Evolutionary conservation across 2,329 filamentous ascomycete genomes (phyloP), one percentile per base, ranked within the genome.

Genomic region (Trichoderma atroviride): DNA sequence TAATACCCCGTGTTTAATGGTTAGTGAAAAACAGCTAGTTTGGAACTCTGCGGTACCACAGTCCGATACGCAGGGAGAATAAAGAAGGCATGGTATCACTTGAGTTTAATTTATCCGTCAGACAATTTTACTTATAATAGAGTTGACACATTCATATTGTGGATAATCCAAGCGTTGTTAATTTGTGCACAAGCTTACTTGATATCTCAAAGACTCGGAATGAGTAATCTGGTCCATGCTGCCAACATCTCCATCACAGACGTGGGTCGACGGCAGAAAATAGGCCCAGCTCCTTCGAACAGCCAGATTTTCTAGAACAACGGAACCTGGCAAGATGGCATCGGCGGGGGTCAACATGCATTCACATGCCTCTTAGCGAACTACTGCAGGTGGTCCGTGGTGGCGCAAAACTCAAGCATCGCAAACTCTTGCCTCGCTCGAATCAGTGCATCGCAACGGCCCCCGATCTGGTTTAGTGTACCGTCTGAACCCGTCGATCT

Each of bases 391-490:
- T n/a, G 53, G 35, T 29, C 57, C 13, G 63, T 22, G 22, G 63
- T 50, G 35, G 37, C 37, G 29, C 29, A 66, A 29, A 53, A 27
- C 27, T 47, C 19, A 27, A 24, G n/a, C 27, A 37, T 66, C 63
- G 63, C 63, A 58, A 66, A 66, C 63, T 58, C 63, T 58, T 66
- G 63, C 63, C 50, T 57, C 37, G 19, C 33, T 27, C 29, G 35
- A 56, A 19, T 47, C 52, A 65, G 62, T 13, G 24, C 52, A 19
- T 40, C 52, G 11, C 16, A 27, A 43, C 24, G 19, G 14, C 37
- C 53, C 53, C 63, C 53, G 53, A 66, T 58, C 37, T 58, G 29
- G 63, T 43, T 16, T 66, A 66, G 63, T 58, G 37, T 43, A 66
- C n/a, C 37, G 53, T 19, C 11, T 27, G 31, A 57, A 10, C 14